Evolutionary conservation across 441 rosid species (phyloP).

Genomic region (Mallotus repandus): DNA sequence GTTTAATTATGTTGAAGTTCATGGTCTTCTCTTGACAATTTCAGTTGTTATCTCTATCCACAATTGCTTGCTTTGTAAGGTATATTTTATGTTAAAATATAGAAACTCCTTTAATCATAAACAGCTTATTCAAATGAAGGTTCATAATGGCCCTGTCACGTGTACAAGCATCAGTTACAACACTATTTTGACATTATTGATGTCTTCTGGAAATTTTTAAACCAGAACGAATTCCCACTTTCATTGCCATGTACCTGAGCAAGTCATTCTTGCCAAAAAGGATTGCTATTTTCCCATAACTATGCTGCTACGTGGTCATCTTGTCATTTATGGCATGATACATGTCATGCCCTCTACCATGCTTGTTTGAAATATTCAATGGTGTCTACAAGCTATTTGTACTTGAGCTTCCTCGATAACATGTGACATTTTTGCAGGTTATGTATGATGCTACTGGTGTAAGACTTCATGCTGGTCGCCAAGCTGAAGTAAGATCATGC

Average conservation of each 20-base stretch:
- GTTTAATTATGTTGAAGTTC: neutral
- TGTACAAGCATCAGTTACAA: neutral
- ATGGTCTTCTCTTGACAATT: neutral
- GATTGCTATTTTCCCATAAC: slow-evolving; percentile 4
- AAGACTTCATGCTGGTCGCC: slow-evolving; percentile 96
- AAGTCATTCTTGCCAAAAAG: neutral
- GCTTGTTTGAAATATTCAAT: neutral
- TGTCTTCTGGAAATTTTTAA: slow-evolving; percentile 3
- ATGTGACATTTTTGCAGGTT: slow-evolving; percentile 46
- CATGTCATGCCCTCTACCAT: neutral
- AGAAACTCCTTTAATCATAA: neutral
- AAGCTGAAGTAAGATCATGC: slow-evolving; percentile 71
- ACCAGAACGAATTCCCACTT: neutral
- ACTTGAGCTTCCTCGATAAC: slow-evolving; percentile 11
- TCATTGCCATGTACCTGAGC: neutral
- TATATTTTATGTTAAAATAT: neutral
- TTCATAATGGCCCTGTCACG: neutral
- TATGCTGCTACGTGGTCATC: neutral
- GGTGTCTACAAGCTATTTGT: neutral
- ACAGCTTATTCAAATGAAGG: slow-evolving; percentile 3
- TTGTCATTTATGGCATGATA: neutral
- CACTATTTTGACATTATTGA: neutral
- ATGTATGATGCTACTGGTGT: slow-evolving; percentile 98
- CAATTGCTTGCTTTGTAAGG: neutral
- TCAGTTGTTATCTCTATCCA: neutral